Base-by-base conservation (phyloP, 1,284 basidiomycete genomes). In the Ceraceosorus bombacis region DNA sequence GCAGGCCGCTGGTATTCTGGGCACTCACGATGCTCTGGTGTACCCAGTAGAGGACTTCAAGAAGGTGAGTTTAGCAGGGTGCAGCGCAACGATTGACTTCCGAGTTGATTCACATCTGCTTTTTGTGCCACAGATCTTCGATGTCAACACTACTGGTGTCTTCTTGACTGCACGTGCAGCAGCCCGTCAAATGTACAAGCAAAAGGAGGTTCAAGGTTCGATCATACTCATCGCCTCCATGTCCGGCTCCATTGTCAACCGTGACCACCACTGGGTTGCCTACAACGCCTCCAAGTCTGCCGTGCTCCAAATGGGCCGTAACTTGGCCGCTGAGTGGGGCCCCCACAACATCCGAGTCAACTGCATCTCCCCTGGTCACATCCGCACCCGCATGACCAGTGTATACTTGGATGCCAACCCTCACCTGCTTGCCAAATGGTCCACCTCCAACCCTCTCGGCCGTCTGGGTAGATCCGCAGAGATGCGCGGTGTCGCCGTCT, bases 161-260 rank as follows among this genome's bases (percentile, higher is more conserved):
- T 78, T 90, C 64, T 86, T 85, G 71, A 87, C 87, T 6, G 87
- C 87, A 6, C 87, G 89, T 74, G 87, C 87, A 0, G 88, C 85
- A 8, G 88, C 88, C 6, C 81, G 84, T 59, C 84, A 88, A 78
- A 89, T 88, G 87, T 63, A 72, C 63, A 80, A 76, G 15, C 81
- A 84, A 39, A 88, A 86, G 66, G 83, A 84, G 5, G 83, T 81
- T n/a, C 81, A 82, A 12, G 89, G 88, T 1, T 89, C 88, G 68
- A 89, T 92, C 66, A 83, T 89, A 65, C 79, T 90, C 65, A 85
- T 91, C 68, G 89, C 87, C 27, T 89, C 87, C 61, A 90, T 92
- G 88, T 88, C 86, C 51, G 90, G 88, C 13, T 85, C 85, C 56
- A 85, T 91, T 67, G 88, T 88, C 57, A 90, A 90, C 80, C 84